Evolutionary conservation across 371 early-diverging fungal species (phyloP), one percentile per base, ranked within the genome.

Genomic region (Entomophthora muscae): DNA sequence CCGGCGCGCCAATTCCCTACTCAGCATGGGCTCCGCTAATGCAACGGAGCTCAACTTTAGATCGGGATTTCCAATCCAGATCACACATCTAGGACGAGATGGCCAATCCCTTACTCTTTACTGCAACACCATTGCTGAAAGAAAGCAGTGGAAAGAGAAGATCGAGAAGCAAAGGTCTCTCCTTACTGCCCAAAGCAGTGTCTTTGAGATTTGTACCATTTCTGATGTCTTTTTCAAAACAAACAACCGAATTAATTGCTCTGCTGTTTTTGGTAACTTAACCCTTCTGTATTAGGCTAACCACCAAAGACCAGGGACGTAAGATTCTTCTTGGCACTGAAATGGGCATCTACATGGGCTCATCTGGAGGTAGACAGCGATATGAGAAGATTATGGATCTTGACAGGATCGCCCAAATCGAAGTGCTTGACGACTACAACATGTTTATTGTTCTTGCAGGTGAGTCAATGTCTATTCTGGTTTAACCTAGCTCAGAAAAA

Each of bases 371-470:
- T 24, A 32, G 22, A 21, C 61, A 65, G 5, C 71, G 66, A 32
- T 69, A 77, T 30, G 65, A 76, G 53, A 77, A 79, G 52, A 77
- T 85, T 30, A 66, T 93, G 55, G 77, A 82, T 21, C 72, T 89
- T 63, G 92, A 91, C 54, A 83, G 83, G 65, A 84, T 93, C 17
- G 76, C 79, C n/a, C 92, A 93, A 70, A 79, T 95, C 53, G 91
- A 91, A 66, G 81, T 91, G 1, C 67, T 92, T 32, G 85, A 85
- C 66, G 78, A 81, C 24, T 78, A 79, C 63, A 83, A 82, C 23
- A 73, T 86, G 51, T 71, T 95, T 52, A 74, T 91, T 26, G 78
- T 92, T 2, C 75, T 93, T 17, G 81, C 91, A 3, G 85, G 81
- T 77, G 73, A n/a, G n/a, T 33, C 23, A 26, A 22, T 23, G 3